Base-by-base conservation (phyloP, 108 stramenopile genomes). In the Licmophora abbreviata region DNA sequence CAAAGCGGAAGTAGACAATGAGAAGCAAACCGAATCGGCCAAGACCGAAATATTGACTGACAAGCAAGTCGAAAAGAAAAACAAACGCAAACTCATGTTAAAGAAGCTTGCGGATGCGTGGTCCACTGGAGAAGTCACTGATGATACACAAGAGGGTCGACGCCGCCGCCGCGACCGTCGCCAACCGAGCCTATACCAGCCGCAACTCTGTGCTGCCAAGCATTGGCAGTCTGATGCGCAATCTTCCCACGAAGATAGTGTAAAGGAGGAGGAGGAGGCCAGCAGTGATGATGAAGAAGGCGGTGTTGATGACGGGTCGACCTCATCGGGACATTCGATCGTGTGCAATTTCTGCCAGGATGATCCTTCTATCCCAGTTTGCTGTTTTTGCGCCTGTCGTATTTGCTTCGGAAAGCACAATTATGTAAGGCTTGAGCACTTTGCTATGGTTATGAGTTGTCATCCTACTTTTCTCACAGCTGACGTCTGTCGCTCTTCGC, bases 311-410 rank as follows among this genome's bases (percentile, higher is more conserved):
- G 52, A 43, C 4, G 44, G 7, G 36, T 31, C 14, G 3, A 32
- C 18, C n/a, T 17, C 30, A 30, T 27, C 17, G 18, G 28, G 48
- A 30, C 28, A 50, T 3, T 3, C 18, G 20, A 50, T 29, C 22
- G 5, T 65, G 46, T 79, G 77, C 33, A 70, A 53, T 29, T 79
- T 73, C 29, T 92, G 90, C 36, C 42, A 54, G 11, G 91, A 88
- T 47, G 71, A 83, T 44, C 44, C 64, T n/a, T 45, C 48, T 30
- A 77, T 88, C 27, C 54, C 62, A 47, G 35, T 85, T 1, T 92
- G 91, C 51, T 79, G 79, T 38, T 87, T 83, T 60, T 92, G 91
- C 60, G 83, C 74, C 24, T 92, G 91, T 35, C 76, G 85, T 4
- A 42, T 74, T 30, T 92, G 91, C 53, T 85, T 85, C 65, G 74